A percentile compares a stretch with the other conserved stretches of the same genome.
Conservation (phyloP, 306 rosid genomes). For the Prinsepia uniflora region DNA sequence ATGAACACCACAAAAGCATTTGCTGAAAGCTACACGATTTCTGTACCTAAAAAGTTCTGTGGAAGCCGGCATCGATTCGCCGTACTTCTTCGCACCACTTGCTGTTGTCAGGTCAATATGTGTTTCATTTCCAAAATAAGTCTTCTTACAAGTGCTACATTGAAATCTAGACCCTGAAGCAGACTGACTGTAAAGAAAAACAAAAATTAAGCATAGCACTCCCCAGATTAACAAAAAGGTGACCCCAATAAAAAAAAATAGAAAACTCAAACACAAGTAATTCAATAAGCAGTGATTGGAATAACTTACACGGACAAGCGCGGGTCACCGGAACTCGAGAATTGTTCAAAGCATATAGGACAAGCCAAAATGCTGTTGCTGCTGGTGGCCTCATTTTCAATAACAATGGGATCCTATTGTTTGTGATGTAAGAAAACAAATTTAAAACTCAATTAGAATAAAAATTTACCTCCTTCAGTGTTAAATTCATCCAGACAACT, state of each 20-base stretch:
- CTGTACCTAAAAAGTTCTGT: slow-evolving; percentile 82
- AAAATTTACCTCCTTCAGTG: no score
- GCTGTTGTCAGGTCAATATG: slow-evolving; percentile 63
- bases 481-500: background rate
- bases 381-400: slow-evolving; percentile 38
- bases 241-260: background rate
- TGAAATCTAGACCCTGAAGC: slow-evolving; percentile 52
- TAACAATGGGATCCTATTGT: slow-evolving; percentile 37
- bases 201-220: slow-evolving; percentile 1
- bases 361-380: slow-evolving; percentile 60
- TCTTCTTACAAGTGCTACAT: slow-evolving; percentile 74
- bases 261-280: background rate
- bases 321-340: slow-evolving; percentile 32
- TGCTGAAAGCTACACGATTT: background rate
- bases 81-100: slow-evolving; percentile 52
- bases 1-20: slow-evolving; percentile 7
- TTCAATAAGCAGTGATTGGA: background rate
- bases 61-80: slow-evolving; percentile 63
- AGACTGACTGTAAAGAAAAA: slow-evolving; percentile 45
- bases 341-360: slow-evolving; percentile 64
- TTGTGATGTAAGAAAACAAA: background rate
- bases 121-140: slow-evolving; percentile 54
- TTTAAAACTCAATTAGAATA: background rate
- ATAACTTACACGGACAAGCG: slow-evolving; percentile 54
- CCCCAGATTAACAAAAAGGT: background rate